Percentiles rank a stretch among this genome's conserved stretches.
Evolutionary conservation across 371 early-diverging fungal species (phyloP).

Genomic region (Rhizopus sp.): DNA sequence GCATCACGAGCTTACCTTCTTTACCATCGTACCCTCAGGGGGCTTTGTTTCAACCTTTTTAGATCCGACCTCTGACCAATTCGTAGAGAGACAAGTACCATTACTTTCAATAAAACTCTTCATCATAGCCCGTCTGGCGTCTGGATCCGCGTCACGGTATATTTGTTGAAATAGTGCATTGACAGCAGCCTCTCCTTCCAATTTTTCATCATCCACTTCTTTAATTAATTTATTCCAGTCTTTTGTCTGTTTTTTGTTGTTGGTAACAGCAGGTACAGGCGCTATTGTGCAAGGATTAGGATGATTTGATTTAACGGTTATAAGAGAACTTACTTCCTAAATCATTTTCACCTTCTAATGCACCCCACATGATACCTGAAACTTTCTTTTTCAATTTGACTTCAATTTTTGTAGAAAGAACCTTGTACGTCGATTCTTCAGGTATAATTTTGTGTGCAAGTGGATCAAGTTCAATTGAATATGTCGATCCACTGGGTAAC

Average conservation of each 20-base stretch:
- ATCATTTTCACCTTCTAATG: conserved; percentile 74
- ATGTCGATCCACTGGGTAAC: conserved; percentile 77
- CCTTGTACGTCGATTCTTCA: conserved; percentile 63
- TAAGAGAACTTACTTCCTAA: conserved; percentile 32
- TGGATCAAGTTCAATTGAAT: conserved; percentile 81
- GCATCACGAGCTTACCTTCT: conserved; percentile 47
- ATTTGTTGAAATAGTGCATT: conserved; percentile 92
- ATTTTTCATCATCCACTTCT: conserved; percentile 73
- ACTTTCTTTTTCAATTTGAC: conserved; percentile 83
- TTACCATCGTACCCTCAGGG: conserved; percentile 91
- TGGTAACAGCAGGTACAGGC: conserved; percentile 26
- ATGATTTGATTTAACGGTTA: background rate
- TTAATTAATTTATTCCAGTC: conserved; percentile 84
- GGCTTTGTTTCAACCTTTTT: conserved; percentile 83
- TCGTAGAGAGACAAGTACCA: conserved; percentile 95
- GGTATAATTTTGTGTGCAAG: conserved; percentile 78
- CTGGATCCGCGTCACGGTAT: conserved; percentile 89
- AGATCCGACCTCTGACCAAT: conserved; percentile 93
- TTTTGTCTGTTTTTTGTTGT: conserved; percentile 53
- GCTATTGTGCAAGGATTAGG: conserved; percentile 11
- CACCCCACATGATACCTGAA: conserved; percentile 77
- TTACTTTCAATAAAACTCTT: conserved; percentile 96
- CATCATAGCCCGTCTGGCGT: conserved; percentile 96
- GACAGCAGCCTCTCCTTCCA: conserved; percentile 86
- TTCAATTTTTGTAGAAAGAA: conserved; percentile 93